Percentiles rank a stretch among this genome's conserved stretches.
Evolutionary conservation across 2,329 filamentous ascomycete species (phyloP).

Genomic region (Xylaria sp.): DNA sequence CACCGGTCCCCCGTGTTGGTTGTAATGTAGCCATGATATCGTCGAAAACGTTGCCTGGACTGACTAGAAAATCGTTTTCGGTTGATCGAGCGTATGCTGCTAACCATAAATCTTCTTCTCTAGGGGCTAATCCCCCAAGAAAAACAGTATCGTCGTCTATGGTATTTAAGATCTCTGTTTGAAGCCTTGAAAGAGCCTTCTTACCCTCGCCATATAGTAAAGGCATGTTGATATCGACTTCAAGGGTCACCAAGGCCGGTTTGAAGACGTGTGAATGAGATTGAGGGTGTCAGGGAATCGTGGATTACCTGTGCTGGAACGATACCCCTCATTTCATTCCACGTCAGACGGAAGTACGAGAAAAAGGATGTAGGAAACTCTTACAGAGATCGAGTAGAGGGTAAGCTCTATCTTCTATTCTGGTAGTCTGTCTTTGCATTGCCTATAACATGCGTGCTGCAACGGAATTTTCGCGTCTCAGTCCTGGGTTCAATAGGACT

Average conservation of each 20-base stretch:
- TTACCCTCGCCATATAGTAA: slow-evolving; percentile 36
- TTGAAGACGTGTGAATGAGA: neutral
- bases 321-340: neutral
- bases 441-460: slow-evolving; percentile 36
- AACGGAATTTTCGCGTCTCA: slow-evolving; percentile 12
- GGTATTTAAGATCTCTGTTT: slow-evolving; percentile 28
- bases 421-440: slow-evolving; percentile 28
- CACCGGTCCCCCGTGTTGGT: neutral
- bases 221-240: slow-evolving; percentile 34
- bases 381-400: slow-evolving; percentile 31
- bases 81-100: neutral
- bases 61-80: slow-evolving; percentile 2
- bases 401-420: slow-evolving; percentile 35
- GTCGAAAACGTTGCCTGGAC: slow-evolving; percentile 16
- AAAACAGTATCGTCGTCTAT: slow-evolving; percentile 25
- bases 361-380: neutral
- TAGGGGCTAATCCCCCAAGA: slow-evolving; percentile 1
- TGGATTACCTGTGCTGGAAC: neutral
- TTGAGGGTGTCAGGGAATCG: neutral
- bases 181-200: slow-evolving; percentile 29
- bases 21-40: neutral
- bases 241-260: neutral
- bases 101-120: neutral
- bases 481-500: slow-evolving; percentile 14
- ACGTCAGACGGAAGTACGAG: neutral